A percentile compares a stretch with the other conserved stretches of the same genome.
Conservation (phyloP, 1,284 basidiomycete genomes). For the Sporisorium reilianum region DNA sequence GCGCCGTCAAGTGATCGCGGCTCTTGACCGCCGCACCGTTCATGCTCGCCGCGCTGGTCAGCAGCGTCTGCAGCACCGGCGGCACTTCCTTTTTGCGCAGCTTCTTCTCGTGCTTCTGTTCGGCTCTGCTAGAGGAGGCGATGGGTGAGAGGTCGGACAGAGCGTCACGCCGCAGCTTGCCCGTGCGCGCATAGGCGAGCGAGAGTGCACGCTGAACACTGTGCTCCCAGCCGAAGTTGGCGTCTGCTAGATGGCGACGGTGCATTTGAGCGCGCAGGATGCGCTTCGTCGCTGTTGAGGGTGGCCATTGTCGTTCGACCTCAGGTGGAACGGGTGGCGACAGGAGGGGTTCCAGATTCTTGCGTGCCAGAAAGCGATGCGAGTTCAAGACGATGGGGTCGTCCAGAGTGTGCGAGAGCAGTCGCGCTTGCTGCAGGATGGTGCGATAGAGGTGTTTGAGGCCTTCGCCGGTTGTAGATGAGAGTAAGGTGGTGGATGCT, state of each 20-base stretch:
- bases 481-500: constrained; percentile 6
- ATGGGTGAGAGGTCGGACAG: constrained; percentile 25
- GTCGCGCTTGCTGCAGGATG: constrained; percentile 32
- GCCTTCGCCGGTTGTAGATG: constrained; percentile 12
- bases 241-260: constrained; percentile 42
- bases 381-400: constrained; percentile 32
- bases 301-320: constrained; percentile 5
- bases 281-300: constrained; percentile 11
- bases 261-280: constrained; percentile 21
- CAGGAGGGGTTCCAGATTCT: constrained; percentile 41
- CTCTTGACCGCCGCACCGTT: constrained; percentile 25
- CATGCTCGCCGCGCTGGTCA: constrained; percentile 24
- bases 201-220: constrained; percentile 28
- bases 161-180: constrained; percentile 36
- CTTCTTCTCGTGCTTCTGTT: background rate
- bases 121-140: background rate
- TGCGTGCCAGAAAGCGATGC: constrained; percentile 38
- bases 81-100: constrained; percentile 8
- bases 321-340: background rate
- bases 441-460: constrained; percentile 45
- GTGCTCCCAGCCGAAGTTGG: constrained; percentile 45
- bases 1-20: background rate
- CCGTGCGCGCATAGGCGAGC: constrained; percentile 31
- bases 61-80: constrained; percentile 13
- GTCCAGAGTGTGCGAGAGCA: constrained; percentile 24